Conservation (phyloP, 164 flowering plant species). For the grape (Vitis vinifera) region ASM3070453v1 NC_081805.1:19863001-19863500, state of each 20-base stretch:
- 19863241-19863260: not conserved
- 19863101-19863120: slow-evolving; percentile 13
- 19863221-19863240: slow-evolving; percentile 5
- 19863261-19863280: slow-evolving; percentile 29
- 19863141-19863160: slow-evolving; percentile 35
- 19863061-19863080: not conserved
- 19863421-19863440: not conserved
- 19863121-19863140: slow-evolving; percentile 40
- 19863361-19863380: slow-evolving; percentile 9
- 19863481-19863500: not conserved
- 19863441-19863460: not conserved
- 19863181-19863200: slow-evolving; percentile 31
- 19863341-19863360: slow-evolving; percentile 9
- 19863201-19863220: slow-evolving; percentile 17
- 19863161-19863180: slow-evolving; percentile 38
- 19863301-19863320: not conserved
- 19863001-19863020: slow-evolving; percentile 10
- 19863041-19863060: not conserved
- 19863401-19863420: not conserved
- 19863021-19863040: not conserved
- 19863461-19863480: not conserved
- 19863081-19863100: not conserved
- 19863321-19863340: not conserved
- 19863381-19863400: not conserved
- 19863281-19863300: slow-evolving; percentile 13